Base-by-base conservation (phyloP, 495 filamentous ascomycete genomes). In the Thermochaetoides thermophila region DNA sequence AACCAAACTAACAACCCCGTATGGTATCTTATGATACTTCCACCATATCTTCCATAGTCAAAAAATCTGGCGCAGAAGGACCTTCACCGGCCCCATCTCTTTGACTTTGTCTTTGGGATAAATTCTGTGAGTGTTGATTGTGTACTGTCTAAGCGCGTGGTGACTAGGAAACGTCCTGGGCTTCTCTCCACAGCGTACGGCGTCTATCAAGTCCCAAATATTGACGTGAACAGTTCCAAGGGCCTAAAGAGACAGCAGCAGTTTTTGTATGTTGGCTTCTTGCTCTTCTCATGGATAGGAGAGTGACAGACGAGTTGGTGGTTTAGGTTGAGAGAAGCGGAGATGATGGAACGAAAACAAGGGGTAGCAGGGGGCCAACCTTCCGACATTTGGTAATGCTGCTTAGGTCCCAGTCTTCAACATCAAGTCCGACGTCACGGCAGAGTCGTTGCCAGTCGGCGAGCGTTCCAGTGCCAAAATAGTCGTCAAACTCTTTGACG, bases 351-450 rank as follows among this genome's bases (percentile, higher is more conserved):
- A n/a, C n/a, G n/a, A n/a, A n/a, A n/a, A n/a, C n/a, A n/a, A n/a
- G n/a, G n/a, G n/a, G n/a, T n/a, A n/a, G n/a, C n/a, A n/a, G n/a
- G n/a, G n/a, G n/a, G n/a, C n/a, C n/a, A n/a, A n/a, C 59, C 40
- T 53, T 52, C 23, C 45, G 38, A 32, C 59, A 63, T 25, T 60
- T 42, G 0, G 18, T 60, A 28, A 49, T 60, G 36, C 52, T 61
- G 0, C 15, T 12, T 9, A 48, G 48, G 1, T 43, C 13, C 1
- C 33, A n/a, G n/a, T n/a, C n/a, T n/a, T n/a, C n/a, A n/a, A n/a
- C 43, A 1, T 29, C 32, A 22, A 61, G 42, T 6, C 55, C 51
- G 6, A 63, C 29, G 11, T 60, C 49, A 2, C 1, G 4, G 46
- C 58, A 55, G n/a, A 63, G 32, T 1, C 45, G 42, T 27, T 57